A percentile compares a stretch with the other conserved stretches of the same genome.
Evolutionary conservation across 2,329 filamentous ascomycete genomes (phyloP).

Genomic region (Paraphaeosphaeria minitans): DNA sequence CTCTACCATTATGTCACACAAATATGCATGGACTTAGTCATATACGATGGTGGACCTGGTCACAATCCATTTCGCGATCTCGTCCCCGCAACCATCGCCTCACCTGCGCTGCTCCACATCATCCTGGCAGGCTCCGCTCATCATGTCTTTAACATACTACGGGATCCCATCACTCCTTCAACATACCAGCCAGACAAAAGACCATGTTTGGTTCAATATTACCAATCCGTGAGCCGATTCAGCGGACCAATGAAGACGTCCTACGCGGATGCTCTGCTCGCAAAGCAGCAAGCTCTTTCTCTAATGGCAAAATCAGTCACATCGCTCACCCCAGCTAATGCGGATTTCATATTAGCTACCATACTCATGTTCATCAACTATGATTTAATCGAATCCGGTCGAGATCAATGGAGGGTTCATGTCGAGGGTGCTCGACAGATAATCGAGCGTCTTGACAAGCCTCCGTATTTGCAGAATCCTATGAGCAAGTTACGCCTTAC

Average conservation of each 20-base stretch:
- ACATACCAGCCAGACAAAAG: constrained; percentile 38
- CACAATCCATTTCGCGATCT: constrained; percentile 57
- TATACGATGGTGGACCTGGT: constrained; percentile 51
- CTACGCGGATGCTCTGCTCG: constrained; percentile 48
- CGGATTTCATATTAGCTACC: constrained; percentile 52
- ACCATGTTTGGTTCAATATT: constrained; percentile 39
- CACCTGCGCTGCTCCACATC: constrained; percentile 53
- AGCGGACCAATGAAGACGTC: constrained; percentile 38
- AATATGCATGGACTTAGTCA: constrained; percentile 61
- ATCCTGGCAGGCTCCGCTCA: constrained; percentile 56
- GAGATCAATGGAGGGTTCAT: constrained; percentile 58
- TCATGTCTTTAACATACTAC: constrained; percentile 50
- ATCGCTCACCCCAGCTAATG: constrained; percentile 35
- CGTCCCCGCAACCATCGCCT: constrained; percentile 51
- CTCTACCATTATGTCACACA: constrained; percentile 55
- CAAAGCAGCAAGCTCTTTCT: constrained; percentile 55
- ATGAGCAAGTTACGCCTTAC: constrained; percentile 42
- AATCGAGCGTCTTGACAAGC: constrained; percentile 47
- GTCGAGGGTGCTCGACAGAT: constrained; percentile 57
- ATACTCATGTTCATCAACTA: constrained; percentile 58
- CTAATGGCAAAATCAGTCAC: constrained; percentile 46
- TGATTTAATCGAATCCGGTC: constrained; percentile 57
- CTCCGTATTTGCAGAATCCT: constrained; percentile 30
- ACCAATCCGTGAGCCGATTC: constrained; percentile 48
- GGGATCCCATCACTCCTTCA: constrained; percentile 42